phyloP scores from a whole-genome alignment of 2,329 filamentous ascomycete species.

The Cladosporium velox region DNA sequence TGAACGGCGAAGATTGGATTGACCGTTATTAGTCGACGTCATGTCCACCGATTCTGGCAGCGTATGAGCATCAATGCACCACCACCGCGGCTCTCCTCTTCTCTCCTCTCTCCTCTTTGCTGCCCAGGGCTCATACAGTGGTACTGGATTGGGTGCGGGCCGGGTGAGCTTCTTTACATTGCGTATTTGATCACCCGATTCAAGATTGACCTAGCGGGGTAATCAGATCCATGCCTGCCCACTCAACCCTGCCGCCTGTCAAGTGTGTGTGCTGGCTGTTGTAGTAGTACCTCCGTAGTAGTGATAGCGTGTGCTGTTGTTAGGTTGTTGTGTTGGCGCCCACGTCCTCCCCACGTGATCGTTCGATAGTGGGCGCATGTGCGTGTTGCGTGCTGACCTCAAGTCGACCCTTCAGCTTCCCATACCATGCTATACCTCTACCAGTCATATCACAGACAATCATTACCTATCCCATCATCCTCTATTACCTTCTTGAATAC shows the following conservation, averaged over 20 bases:
- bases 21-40: constrained; percentile 8
- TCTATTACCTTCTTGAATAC: background rate
- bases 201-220: background rate
- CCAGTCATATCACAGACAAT: constrained; percentile 1
- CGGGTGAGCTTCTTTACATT: constrained; percentile 9
- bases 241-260: background rate
- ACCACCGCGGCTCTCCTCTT: constrained; percentile 1
- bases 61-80: background rate
- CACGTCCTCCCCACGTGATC: constrained; percentile 3
- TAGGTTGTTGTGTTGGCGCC: background rate
- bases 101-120: background rate
- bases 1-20: background rate
- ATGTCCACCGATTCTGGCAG: constrained; percentile 1
- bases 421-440: background rate
- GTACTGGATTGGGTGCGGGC: constrained; percentile 5
- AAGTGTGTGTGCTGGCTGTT: background rate
- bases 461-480: background rate
- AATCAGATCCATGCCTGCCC: constrained; percentile 3
- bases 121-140: background rate
- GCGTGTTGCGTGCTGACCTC: background rate
- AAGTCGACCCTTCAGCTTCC: background rate
- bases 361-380: background rate
- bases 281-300: background rate
- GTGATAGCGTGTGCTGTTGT: background rate
- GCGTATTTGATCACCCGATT: constrained; percentile 4